Evolutionary conservation across 2,329 filamentous ascomycete species (phyloP), one percentile per base, ranked within the genome.

Genomic region (Aureobasidium sp.): DNA sequence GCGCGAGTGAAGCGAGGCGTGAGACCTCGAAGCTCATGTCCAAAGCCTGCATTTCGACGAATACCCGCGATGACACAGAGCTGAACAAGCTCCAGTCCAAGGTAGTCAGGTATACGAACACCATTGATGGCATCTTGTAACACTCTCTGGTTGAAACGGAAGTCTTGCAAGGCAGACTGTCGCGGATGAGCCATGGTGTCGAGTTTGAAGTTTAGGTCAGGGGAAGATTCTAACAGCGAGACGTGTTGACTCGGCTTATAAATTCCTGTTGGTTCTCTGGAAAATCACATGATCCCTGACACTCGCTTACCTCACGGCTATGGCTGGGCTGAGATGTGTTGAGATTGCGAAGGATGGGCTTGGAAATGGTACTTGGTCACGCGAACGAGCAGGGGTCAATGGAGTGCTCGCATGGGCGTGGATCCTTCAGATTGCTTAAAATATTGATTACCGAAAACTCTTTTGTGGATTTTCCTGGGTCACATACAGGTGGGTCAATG

Each of bases 1-100:
- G 69, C 69, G 15, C 65, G 66, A 37, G 64, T 66, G 44, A 66
- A 67, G 5, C 37, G 36, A 39, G 65, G 64, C 10, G 53, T 36
- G 3, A 63, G 15, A 21, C 62, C 54, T 25, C 41, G 29, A 29
- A 67, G 52, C 36, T 67, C 59, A 27, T 45, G 6, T 30, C 52
- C 65, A 42, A 65, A 67, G 34, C 61, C 65, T n/a, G 53, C 36
- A 55, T 66, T 44, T 44, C 63, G 64, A 44, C 66, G 63, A 47
- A 67, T 66, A 32, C 65, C 64, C 13, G 61, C 62, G 11, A 64
- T 54, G 15, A 57, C 34, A 32, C 64, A 63, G 25, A 59, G 39
- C 53, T 57, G 39, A 34, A 45, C 30, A 37, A 57, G n/a, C 41
- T 45, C 53, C 29, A 57, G 27, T 42, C 44, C 13, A 27, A 15